These are phyloP conservation scores for Neurospora sp. DNA, from an alignment of 495 filamentous ascomycete genomes.

Conservation along the genomic window DNA sequence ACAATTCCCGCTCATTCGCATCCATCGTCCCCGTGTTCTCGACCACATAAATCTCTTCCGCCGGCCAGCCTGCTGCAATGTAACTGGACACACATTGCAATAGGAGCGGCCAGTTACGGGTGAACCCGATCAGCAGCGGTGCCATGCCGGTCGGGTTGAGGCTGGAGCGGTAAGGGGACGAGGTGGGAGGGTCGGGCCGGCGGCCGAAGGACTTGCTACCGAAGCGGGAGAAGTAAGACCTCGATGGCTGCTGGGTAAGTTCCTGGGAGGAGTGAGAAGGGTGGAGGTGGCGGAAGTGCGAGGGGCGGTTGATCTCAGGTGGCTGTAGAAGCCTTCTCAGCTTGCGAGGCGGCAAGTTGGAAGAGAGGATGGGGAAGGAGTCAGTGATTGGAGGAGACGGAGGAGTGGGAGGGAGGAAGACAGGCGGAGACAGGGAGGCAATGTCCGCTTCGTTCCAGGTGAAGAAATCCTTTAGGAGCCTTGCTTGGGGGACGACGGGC, in stretches of 20 bases:
- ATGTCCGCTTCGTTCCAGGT: conserved; percentile 8
- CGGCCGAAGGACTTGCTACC: background rate
- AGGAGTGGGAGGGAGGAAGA: conserved; percentile 7
- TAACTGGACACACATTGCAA: conserved; percentile 49
- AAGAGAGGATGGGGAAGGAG: conserved; percentile 16
- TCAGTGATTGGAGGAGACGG: conserved; percentile 8
- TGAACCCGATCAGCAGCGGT: conserved; percentile 50
- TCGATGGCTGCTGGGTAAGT: background rate
- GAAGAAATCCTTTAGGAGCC: conserved; percentile 6
- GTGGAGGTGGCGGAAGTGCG: conserved; percentile 17
- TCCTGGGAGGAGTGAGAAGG: background rate
- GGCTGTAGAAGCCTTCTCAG: conserved; percentile 7
- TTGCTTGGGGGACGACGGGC: conserved; percentile 4
- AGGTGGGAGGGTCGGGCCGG: background rate
- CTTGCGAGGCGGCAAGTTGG: conserved; percentile 3
- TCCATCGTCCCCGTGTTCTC: conserved; percentile 54
- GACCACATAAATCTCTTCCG: conserved; percentile 47
- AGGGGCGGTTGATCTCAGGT: conserved; percentile 28
- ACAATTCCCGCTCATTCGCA: conserved; percentile 33
- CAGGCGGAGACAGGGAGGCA: conserved; percentile 1
- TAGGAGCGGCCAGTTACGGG: conserved; percentile 46
- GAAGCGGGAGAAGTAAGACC: background rate
- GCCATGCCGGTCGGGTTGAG: conserved; percentile 23
- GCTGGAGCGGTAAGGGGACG: background rate
- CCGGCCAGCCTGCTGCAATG: conserved; percentile 50